Conservation (phyloP, 148 eudicot genomes). For the Beta vulgaris region DNA sequence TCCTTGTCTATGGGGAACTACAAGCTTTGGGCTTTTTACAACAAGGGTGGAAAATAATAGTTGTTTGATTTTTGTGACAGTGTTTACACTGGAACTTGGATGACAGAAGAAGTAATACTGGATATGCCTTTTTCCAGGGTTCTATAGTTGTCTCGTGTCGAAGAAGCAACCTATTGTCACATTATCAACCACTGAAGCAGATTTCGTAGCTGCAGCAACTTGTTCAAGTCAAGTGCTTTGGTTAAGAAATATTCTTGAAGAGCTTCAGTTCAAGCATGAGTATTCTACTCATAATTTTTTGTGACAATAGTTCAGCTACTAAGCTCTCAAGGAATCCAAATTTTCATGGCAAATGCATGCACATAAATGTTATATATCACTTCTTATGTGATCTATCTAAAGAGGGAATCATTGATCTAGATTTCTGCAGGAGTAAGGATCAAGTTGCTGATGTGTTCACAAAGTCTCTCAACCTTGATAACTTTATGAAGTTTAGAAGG, state of each 20-base stretch:
- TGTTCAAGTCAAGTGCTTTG: slow-evolving; percentile 10
- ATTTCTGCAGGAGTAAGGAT: slow-evolving; percentile 9
- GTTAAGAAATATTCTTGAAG: slow-evolving; percentile 13
- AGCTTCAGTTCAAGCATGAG: background rate
- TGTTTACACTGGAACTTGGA: no score
- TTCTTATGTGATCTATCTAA: slow-evolving; percentile 16
- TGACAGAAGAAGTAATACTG: no score
- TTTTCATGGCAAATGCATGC: slow-evolving; percentile 14
- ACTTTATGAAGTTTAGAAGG: no score
- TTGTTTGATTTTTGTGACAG: background rate
- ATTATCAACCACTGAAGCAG: background rate
- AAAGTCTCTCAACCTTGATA: background rate
- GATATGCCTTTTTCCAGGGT: no score
- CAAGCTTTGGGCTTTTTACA: slow-evolving; percentile 12
- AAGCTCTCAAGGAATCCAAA: slow-evolving; percentile 17
- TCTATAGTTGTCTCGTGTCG: no score
- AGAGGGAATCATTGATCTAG: slow-evolving; percentile 6
- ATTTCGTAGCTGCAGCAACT: background rate
- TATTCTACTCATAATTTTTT: background rate
- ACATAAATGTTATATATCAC: background rate
- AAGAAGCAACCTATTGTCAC: slow-evolving; percentile 6
- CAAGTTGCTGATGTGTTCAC: slow-evolving; percentile 8
- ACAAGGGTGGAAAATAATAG: slow-evolving; percentile 1
- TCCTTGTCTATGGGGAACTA: background rate
- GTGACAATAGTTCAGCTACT: slow-evolving; percentile 19